Evolutionary conservation across 768 basidiomycete genomes (phyloP).

Genomic region (Calocybe indica): DNA sequence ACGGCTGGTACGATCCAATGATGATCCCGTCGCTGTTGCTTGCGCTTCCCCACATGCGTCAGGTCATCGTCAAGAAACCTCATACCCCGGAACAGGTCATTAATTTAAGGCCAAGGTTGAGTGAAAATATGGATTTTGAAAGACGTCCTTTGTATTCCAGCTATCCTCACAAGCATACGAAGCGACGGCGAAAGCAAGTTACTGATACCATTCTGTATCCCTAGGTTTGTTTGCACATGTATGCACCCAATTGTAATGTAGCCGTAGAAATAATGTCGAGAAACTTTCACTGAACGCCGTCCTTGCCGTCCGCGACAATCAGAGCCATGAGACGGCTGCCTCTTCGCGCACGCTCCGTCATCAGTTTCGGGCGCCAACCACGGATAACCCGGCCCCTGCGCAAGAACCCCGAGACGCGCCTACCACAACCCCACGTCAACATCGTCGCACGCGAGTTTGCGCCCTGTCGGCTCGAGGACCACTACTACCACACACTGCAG

Average conservation of each 20-base stretch:
- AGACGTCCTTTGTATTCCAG: no score
- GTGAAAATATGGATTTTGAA: conserved; percentile 2
- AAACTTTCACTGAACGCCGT: no score
- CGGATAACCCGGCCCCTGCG: conserved; percentile 36
- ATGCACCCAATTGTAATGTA: no score
- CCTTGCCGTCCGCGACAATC: neutral
- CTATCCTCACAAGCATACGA: no score
- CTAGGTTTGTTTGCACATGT: no score
- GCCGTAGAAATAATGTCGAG: no score
- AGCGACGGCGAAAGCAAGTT: no score
- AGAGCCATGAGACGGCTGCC: conserved; percentile 2
- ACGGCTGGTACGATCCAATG: conserved; percentile 42
- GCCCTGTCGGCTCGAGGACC: conserved; percentile 68
- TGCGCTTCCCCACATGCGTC: conserved; percentile 25
- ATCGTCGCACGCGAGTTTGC: conserved; percentile 65
- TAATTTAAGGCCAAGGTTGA: conserved; percentile 13
- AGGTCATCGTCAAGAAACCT: conserved; percentile 26
- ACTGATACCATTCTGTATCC: no score
- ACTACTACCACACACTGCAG: conserved; percentile 78
- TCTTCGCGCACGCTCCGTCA: conserved; percentile 19
- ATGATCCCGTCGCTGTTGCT: conserved; percentile 30
- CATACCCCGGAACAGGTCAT: conserved; percentile 28
- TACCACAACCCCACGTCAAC: conserved; percentile 69
- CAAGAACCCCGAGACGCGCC: conserved; percentile 42
- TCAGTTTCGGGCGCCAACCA: conserved; percentile 51